Conservation (phyloP, 805 yeast genomes). For the Wickerhamomyces subpelliculosus region DNA sequence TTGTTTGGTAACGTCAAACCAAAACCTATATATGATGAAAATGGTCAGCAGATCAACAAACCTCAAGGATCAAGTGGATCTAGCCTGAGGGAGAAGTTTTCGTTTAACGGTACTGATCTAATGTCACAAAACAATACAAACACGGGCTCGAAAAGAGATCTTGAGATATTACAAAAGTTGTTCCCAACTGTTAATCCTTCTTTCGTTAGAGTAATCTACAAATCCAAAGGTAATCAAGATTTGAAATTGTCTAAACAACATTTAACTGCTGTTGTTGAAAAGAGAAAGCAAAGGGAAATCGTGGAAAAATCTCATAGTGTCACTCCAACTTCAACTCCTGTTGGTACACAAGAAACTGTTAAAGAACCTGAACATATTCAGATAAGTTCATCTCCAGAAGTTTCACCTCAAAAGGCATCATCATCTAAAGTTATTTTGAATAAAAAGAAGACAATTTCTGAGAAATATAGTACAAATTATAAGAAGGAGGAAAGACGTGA, state of each 20-base stretch:
- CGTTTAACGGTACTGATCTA: slow-evolving; percentile 28
- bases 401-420: slow-evolving; percentile 16
- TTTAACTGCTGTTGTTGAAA: slow-evolving; percentile 24
- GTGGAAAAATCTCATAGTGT: slow-evolving; percentile 1
- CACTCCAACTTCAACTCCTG: background rate
- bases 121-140: slow-evolving; percentile 7
- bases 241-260: slow-evolving; percentile 26
- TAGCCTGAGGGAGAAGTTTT: slow-evolving; percentile 33
- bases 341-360: background rate
- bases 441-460: slow-evolving; percentile 30
- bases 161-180: slow-evolving; percentile 19
- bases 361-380: slow-evolving; percentile 6
- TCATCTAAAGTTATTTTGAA: slow-evolving; percentile 31
- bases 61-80: slow-evolving; percentile 9
- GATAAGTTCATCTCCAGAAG: slow-evolving; percentile 21
- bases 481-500: slow-evolving; percentile 3
- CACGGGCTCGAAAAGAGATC: slow-evolving; percentile 10
- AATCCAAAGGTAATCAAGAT: slow-evolving; percentile 28
- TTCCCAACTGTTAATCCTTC: slow-evolving; percentile 27
- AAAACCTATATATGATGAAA: slow-evolving; percentile 3
- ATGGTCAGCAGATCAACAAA: slow-evolving; percentile 1
- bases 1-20: slow-evolving; percentile 10
- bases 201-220: slow-evolving; percentile 31
- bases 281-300: slow-evolving; percentile 17
- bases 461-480: slow-evolving; percentile 25